Evolutionary conservation across 148 eudicot genomes (phyloP).

Genomic region (Oxyria digyna): DNA sequence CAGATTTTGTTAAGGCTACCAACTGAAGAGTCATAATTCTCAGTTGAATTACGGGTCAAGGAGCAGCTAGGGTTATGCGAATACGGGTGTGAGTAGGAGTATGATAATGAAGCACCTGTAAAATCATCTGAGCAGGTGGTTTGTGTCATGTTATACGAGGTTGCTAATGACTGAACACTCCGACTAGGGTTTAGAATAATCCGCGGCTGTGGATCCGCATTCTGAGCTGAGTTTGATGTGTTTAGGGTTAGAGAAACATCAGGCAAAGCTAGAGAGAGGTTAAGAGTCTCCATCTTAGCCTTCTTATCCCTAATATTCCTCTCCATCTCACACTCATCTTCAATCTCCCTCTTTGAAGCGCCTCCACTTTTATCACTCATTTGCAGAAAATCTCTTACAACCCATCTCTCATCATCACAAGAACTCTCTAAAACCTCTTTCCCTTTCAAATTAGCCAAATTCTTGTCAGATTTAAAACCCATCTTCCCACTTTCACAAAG

Average conservation of each 20-base stretch:
- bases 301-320: constrained; percentile 39
- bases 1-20: constrained; percentile 64
- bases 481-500: constrained; percentile 53
- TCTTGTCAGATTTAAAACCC: constrained; percentile 23
- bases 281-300: constrained; percentile 56
- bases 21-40: constrained; percentile 45
- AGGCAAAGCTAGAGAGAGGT: constrained; percentile 59
- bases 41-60: constrained; percentile 61
- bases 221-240: constrained; percentile 37
- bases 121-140: constrained; percentile 68
- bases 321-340: constrained; percentile 23
- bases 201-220: constrained; percentile 19
- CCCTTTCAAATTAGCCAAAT: constrained; percentile 40
- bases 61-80: constrained; percentile 91
- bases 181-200: constrained; percentile 24
- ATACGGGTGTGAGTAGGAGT: constrained; percentile 50
- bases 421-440: constrained; percentile 40
- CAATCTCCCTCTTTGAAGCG: constrained; percentile 28
- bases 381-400: constrained; percentile 71
- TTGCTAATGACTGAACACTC: constrained; percentile 44
- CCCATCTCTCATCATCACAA: constrained; percentile 33
- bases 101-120: constrained; percentile 50
- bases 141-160: constrained; percentile 34
- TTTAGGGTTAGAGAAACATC: constrained; percentile 60
- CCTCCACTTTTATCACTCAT: constrained; percentile 28